These are phyloP conservation scores for Puya raimondii DNA, from an alignment of 176 grass and related monocot species.

Conservation along the genomic window DNA sequence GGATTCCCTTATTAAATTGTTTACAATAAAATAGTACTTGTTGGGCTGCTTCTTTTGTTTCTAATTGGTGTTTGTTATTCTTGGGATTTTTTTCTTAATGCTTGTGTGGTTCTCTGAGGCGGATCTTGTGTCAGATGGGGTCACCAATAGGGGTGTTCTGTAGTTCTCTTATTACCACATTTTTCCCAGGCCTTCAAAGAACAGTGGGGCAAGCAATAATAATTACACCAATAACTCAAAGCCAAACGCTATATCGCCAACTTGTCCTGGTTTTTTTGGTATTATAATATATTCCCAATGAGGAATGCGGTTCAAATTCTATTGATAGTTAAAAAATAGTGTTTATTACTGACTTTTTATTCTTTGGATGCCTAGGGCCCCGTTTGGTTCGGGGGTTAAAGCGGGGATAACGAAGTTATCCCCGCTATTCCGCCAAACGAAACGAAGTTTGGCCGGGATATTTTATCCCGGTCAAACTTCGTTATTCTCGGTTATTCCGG, in stretches of 20 bases:
- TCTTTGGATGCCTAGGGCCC: too few species aligned
- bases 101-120: not conserved
- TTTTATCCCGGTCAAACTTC: too few species aligned
- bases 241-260: not conserved
- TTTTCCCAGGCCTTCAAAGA: not conserved
- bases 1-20: not conserved
- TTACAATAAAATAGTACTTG: not conserved
- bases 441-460: too few species aligned
- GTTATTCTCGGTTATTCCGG: too few species aligned
- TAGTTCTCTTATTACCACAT: not conserved
- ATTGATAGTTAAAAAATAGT: too few species aligned
- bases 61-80: not conserved
- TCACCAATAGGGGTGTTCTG: not conserved
- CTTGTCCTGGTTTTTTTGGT: not conserved
- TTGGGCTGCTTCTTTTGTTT: not conserved
- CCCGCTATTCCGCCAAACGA: too few species aligned
- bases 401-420: too few species aligned
- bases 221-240: not conserved
- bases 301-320: not conserved
- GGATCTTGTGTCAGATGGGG: conserved; percentile 6
- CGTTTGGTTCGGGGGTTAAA: too few species aligned
- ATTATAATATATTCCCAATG: not conserved
- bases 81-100: not conserved
- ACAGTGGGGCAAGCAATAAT: not conserved
- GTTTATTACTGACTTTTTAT: too few species aligned